Conservation (phyloP, 2,329 filamentous ascomycete species). For the Pseudogymnoascus sp. region DNA sequence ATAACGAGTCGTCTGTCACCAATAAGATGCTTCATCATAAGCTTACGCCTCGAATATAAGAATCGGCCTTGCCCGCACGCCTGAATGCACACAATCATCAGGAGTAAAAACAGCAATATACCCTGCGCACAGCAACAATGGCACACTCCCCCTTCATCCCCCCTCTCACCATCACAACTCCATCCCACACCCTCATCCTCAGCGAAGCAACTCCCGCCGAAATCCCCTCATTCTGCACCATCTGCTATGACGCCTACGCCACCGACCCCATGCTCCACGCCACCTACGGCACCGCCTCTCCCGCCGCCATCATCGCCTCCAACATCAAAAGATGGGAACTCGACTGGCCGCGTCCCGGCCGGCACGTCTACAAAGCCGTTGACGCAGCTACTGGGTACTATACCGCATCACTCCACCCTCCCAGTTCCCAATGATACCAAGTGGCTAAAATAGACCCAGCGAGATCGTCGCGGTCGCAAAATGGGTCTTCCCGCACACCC, state of each 20-base stretch:
- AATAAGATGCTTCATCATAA: not conserved
- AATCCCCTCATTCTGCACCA: not conserved
- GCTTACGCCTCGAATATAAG: not conserved
- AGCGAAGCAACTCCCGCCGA: not conserved
- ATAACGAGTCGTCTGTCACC: not conserved
- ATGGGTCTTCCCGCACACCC: conserved; percentile 28
- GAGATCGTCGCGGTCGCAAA: conserved; percentile 27
- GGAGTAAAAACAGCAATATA: not conserved
- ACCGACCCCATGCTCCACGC: conserved; percentile 11
- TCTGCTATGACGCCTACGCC: conserved; percentile 11
- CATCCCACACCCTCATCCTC: not conserved
- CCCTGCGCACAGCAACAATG: not conserved
- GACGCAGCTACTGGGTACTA: not conserved
- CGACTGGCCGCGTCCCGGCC: not conserved
- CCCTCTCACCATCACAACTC: not conserved
- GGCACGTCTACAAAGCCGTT: not conserved
- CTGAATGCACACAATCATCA: not conserved
- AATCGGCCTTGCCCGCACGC: not conserved
- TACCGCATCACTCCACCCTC: not conserved
- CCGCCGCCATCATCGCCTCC: not conserved
- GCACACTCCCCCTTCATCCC: not conserved
- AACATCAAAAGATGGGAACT: not conserved
- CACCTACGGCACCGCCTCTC: not conserved
- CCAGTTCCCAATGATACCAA: not conserved
- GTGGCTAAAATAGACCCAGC: conserved; percentile 9